Conservation (phyloP, 805 yeast species). For the Ogataea saltuana region DNA sequence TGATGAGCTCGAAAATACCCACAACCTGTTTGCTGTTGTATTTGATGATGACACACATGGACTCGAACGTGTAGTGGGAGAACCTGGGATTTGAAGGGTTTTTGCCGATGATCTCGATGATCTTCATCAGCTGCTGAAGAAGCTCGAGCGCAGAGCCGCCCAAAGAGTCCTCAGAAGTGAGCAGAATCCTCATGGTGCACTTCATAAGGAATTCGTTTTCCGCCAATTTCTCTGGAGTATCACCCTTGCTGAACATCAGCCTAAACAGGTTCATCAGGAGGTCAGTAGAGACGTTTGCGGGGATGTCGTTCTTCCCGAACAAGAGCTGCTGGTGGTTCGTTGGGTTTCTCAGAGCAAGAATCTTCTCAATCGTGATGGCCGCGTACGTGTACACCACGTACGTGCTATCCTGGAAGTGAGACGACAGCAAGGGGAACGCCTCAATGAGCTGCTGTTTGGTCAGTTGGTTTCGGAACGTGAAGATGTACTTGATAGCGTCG, state of each 20-base stretch:
- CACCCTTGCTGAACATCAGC: conserved; percentile 58
- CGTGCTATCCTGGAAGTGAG: conserved; percentile 62
- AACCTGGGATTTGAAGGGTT: conserved; percentile 97
- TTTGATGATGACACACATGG: conserved; percentile 74
- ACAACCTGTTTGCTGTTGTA: conserved; percentile 40
- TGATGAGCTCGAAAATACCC: conserved; percentile 49
- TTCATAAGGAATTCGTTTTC: conserved; percentile 94
- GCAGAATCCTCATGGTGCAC: conserved; percentile 78
- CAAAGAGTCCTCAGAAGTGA: conserved; percentile 70
- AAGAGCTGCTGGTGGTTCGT: conserved; percentile 56
- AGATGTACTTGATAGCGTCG: conserved; percentile 90
- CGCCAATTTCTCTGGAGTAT: conserved; percentile 84
- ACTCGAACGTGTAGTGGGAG: conserved; percentile 87
- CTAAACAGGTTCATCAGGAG: conserved; percentile 66
- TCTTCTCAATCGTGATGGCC: conserved; percentile 88
- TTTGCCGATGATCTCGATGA: conserved; percentile 68
- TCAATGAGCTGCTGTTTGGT: conserved; percentile 80
- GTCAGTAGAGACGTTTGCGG: conserved; percentile 56
- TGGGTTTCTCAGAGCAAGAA: conserved; percentile 71
- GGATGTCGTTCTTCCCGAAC: conserved; percentile 73
- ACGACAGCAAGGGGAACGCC: conserved; percentile 75
- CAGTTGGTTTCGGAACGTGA: conserved; percentile 88
- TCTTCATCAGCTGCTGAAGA: conserved; percentile 65
- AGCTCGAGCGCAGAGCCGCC: conserved; percentile 45
- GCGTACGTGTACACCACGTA: conserved; percentile 92